Conservation (phyloP, 306 rosid genomes). For the Lathyrus oleraceus region DNA sequence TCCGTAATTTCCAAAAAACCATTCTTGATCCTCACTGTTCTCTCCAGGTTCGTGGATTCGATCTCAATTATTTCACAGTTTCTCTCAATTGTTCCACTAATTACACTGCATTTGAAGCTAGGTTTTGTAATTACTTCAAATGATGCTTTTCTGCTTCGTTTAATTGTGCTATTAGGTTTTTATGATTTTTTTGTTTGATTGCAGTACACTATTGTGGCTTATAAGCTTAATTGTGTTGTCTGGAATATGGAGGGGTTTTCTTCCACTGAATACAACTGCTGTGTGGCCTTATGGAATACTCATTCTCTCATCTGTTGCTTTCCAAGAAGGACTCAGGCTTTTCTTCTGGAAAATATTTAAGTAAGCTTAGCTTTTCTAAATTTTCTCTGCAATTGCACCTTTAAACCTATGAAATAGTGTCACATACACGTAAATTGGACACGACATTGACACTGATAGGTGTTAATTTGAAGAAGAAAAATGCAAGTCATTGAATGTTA, state of each 20-base stretch:
- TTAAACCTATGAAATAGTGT: background rate
- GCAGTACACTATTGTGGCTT: constrained; percentile 86
- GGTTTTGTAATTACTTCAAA: constrained; percentile 8
- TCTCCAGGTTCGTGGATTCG: constrained; percentile 57
- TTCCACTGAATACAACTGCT: constrained; percentile 58
- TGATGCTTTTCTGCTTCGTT: background rate
- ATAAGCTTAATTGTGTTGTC: constrained; percentile 79
- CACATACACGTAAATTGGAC: no score
- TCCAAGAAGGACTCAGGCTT: constrained; percentile 89
- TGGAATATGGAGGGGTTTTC: constrained; percentile 83
- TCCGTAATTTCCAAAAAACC: constrained; percentile 86
- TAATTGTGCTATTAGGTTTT: background rate
- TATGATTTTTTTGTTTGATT: background rate
- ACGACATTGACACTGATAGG: background rate
- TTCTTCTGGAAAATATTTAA: constrained; percentile 74
- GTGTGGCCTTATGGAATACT: constrained; percentile 82
- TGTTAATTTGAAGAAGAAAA: background rate
- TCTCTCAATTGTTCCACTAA: background rate
- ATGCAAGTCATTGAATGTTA: background rate
- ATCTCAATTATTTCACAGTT: background rate
- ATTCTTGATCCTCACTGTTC: constrained; percentile 84
- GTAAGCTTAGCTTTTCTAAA: constrained; percentile 42
- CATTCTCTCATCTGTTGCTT: constrained; percentile 68
- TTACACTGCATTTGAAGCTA: background rate
- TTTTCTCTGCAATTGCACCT: background rate